A percentile compares a stretch with the other conserved stretches of the same genome.
Evolutionary conservation across 2,329 filamentous ascomycete species (phyloP).

Genomic region (Ophiocordyceps camponoti-rufipedis): DNA sequence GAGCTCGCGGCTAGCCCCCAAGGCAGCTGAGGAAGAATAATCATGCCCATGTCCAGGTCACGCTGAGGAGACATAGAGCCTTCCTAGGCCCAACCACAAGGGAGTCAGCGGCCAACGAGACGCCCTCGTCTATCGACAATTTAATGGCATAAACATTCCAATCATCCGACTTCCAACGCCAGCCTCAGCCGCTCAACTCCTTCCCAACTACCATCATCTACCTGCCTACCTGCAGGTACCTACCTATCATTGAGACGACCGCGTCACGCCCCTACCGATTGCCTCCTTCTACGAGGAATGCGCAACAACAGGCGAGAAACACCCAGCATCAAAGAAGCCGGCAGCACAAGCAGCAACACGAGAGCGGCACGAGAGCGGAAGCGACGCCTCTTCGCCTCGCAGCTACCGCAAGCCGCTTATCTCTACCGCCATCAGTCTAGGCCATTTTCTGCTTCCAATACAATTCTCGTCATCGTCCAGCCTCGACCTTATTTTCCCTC

Average conservation of each 20-base stretch:
- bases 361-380: background rate
- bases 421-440: background rate
- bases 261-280: too few relatives aligned
- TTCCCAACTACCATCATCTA: too few relatives aligned
- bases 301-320: too few relatives aligned
- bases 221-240: too few relatives aligned
- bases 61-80: background rate
- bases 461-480: background rate
- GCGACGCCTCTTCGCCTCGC: background rate
- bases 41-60: background rate
- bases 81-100: background rate
- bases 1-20: background rate
- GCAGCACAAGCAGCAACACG: background rate
- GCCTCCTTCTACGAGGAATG: too few relatives aligned
- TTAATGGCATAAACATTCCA: background rate
- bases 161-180: background rate
- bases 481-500: background rate
- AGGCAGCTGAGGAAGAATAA: background rate
- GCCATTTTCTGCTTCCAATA: background rate
- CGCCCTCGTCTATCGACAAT: background rate
- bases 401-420: background rate
- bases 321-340: too few relatives aligned
- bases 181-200: background rate
- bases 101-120: background rate
- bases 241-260: too few relatives aligned